phyloP scores from a whole-genome alignment of 768 basidiomycete genomes.

The Boletus tomentosulus region DNA sequence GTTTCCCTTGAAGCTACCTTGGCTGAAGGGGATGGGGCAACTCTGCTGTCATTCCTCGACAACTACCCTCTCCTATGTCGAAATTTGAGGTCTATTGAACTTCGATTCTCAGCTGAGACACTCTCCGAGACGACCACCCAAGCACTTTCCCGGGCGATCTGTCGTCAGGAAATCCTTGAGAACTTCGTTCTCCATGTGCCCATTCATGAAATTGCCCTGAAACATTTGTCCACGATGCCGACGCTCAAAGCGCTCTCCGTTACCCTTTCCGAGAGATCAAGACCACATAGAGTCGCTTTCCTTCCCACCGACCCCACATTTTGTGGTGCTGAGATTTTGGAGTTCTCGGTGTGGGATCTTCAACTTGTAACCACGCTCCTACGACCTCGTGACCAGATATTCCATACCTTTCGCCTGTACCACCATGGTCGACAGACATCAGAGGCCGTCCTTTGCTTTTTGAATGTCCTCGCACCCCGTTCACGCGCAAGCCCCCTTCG shows the following conservation, averaged over 20 bases:
- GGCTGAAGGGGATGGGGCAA: conserved; percentile 2
- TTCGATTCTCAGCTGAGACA: neutral
- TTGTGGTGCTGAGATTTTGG: neutral
- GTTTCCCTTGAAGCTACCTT: neutral
- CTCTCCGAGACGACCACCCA: neutral
- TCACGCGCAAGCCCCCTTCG: neutral
- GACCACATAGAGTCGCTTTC: neutral
- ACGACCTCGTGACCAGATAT: conserved; percentile 3
- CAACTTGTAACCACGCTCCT: conserved; percentile 7
- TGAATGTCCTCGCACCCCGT: conserved; percentile 3
- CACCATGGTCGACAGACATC: neutral
- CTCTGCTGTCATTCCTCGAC: conserved; percentile 9
- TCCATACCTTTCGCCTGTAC: conserved; percentile 4
- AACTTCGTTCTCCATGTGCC: neutral
- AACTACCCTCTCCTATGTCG: conserved; percentile 1
- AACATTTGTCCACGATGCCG: conserved; percentile 4
- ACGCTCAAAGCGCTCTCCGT: conserved; percentile 3
- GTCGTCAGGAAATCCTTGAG: neutral
- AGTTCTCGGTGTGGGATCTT: conserved; percentile 2
- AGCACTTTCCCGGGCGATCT: conserved; percentile 8
- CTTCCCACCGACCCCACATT: neutral
- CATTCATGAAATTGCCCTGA: conserved; percentile 3
- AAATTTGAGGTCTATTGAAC: conserved; percentile 1
- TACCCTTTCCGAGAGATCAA: neutral
- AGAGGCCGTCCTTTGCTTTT: neutral